A percentile compares a stretch with the other conserved stretches of the same genome.
Conservation (phyloP, 306 rosid species). For the Ormosia semicastrata region DNA sequence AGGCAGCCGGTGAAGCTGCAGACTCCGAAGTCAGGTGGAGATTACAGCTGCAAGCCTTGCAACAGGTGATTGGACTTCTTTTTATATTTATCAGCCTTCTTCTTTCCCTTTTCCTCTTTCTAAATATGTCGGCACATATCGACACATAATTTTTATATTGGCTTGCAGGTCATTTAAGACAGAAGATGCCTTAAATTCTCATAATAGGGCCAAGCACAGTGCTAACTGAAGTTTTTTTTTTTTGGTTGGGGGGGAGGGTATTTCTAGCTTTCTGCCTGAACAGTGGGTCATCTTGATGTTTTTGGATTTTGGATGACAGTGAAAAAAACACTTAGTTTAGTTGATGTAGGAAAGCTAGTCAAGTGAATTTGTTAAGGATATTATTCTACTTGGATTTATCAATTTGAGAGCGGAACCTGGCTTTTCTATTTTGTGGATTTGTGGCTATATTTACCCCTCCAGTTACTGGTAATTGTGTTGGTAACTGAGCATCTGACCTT, state of each 20-base stretch:
- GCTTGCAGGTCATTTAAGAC: conserved; percentile 61
- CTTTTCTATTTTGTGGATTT: not conserved
- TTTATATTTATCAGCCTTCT: not conserved
- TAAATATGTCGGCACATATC: no score
- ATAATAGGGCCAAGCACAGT: conserved; percentile 65
- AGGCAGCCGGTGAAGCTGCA: conserved; percentile 41
- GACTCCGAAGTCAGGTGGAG: conserved; percentile 42
- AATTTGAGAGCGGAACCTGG: not conserved
- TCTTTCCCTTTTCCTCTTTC: not conserved
- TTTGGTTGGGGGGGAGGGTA: not conserved
- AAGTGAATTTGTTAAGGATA: not conserved
- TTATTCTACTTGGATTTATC: conserved; percentile 10
- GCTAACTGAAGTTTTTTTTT: conserved; percentile 34
- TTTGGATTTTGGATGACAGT: not conserved
- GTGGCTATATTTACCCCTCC: not conserved
- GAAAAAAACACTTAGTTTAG: not conserved
- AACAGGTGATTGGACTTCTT: conserved; percentile 40
- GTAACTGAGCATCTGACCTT: not conserved
- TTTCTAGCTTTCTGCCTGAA: not conserved
- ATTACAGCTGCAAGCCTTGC: conserved; percentile 58
- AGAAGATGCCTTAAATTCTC: conserved; percentile 59
- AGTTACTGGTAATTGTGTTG: not conserved
- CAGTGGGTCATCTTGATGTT: not conserved
- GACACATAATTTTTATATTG: not conserved
- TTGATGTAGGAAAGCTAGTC: not conserved